Base-by-base conservation (phyloP, 768 basidiomycete species). In the Lepiota venenata region DNA sequence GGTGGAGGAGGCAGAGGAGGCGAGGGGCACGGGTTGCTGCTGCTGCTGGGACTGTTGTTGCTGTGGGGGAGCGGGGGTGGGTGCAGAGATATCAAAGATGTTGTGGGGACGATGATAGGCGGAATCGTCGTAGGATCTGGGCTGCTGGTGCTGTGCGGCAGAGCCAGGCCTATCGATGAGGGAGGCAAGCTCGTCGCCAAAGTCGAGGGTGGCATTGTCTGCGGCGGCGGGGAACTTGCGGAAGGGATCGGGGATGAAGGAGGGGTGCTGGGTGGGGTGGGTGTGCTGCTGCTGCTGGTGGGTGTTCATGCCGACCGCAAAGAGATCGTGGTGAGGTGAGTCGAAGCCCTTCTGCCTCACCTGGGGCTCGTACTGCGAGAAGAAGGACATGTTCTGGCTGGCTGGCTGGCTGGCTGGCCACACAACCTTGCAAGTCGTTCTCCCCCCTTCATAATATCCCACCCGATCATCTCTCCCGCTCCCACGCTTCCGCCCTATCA, bases 341-440 rank as follows among this genome's bases (percentile, higher is more conserved):
- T 25, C 25, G 66, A 91, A 91, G 61, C 89, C 88, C 70, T 89
- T 84, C 64, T 87, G 83, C 56, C 87, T 74, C 59, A 88, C 64
- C 58, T 81, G 80, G 14, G 82, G 78, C 63, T 82, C 82, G 73
- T 79, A 80, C 38, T 72, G 59, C 42, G 65, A 68, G 66, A 72
- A 74, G 68, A 71, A 75, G 60, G 71, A 70, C 71, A 72, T 72
- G 55, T 29, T 35, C 44, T 35, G 47, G 25, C 38, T 47, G 42
- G 15, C 35, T 55, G n/a, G 18, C 40, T 15, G n/a, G n/a, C n/a
- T n/a, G n/a, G n/a, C n/a, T n/a, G n/a, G n/a, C n/a, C n/a, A n/a
- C n/a, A n/a, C n/a, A n/a, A n/a, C n/a, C n/a, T n/a, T n/a, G n/a
- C n/a, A n/a, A n/a, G 35, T 8, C 46, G 37, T 45, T 8, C 38